Evolutionary conservation across 208 protist species (phyloP), one percentile per base, ranked within the genome.

Genomic region (Acanthamoeba royreba): DNA sequence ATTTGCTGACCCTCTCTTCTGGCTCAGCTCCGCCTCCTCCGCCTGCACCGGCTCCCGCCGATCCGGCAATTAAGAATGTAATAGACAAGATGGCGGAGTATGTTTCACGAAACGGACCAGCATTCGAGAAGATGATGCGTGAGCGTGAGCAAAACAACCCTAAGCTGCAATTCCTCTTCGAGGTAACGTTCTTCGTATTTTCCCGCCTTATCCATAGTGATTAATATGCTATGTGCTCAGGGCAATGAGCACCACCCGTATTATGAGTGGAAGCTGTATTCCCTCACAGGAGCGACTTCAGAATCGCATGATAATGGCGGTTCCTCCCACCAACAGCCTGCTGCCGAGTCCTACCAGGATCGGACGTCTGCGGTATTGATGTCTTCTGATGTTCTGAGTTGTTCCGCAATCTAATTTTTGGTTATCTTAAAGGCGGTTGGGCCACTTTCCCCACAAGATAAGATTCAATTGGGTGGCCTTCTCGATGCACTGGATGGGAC

Each of bases 61-160:
- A 92, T 49, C 61, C 87, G 33, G 45, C 38, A n/a, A 52, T 69
- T 7, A 31, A 52, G 58, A 79, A 25, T 1, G 63, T 92, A 11
- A 92, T 92, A 17, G 87, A 92, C 28, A 92, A 92, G 87, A 92
- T 53, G 52, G 87, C 87, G 17, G 87, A 69, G 1, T 92, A 79
- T 55, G 87, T 92, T 33, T 19, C 33, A 28, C 52, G 61, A n/a
- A 92, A 92, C 42, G 87, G 87, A 1, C 13, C 58, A 8, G 87
- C 38, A 5, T 92, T 92, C 22, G 87, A 92, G 42, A 72, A 38
- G 45, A 81, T 92, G 87, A 92, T 92, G 87, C 40, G 47, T 8
- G 61, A 92, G n/a, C 40, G 47, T 28, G 87, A 92, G 33, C 72
- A 42, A 43, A 92, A 92, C 87, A 92, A 92, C 61, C 87, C 87